Evolutionary conservation across 139 green algal genomes (phyloP).

Genomic region (Haematococcus sp.): DNA sequence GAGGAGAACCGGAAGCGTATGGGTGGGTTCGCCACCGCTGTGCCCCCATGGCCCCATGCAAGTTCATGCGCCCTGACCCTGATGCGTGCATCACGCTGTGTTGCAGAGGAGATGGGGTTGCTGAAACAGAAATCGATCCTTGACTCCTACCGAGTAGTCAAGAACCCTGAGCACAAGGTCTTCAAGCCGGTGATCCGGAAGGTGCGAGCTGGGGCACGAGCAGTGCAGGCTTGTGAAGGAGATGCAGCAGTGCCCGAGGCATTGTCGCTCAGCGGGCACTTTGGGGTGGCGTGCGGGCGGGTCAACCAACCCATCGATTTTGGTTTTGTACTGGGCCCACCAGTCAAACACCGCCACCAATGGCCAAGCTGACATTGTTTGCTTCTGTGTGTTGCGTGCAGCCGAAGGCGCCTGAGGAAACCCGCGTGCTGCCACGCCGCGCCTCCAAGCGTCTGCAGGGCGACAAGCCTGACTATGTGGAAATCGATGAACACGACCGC

Average conservation of each 20-base stretch:
- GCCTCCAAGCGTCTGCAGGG: slow-evolving; percentile 20
- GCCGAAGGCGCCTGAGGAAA: not conserved
- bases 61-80: too few species aligned
- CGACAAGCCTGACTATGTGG: slow-evolving; percentile 4
- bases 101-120: slow-evolving; percentile 42
- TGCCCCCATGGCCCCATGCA: too few species aligned
- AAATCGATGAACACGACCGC: slow-evolving; percentile 18
- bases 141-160: slow-evolving; percentile 12
- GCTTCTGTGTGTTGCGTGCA: not conserved
- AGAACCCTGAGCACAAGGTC: not conserved
- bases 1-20: slow-evolving; percentile 31
- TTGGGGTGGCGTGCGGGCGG: not conserved
- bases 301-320: not conserved
- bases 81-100: too few species aligned
- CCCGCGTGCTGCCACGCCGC: slow-evolving; percentile 6
- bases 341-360: not conserved
- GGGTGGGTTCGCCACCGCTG: too few species aligned
- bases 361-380: not conserved
- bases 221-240: not conserved
- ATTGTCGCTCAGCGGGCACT: not conserved
- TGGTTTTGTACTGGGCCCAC: not conserved
- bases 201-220: not conserved
- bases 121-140: slow-evolving; percentile 26
- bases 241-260: not conserved
- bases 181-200: not conserved